Evolutionary conservation across 2,329 filamentous ascomycete genomes (phyloP).

Genomic region (Ciborinia camelliae): DNA sequence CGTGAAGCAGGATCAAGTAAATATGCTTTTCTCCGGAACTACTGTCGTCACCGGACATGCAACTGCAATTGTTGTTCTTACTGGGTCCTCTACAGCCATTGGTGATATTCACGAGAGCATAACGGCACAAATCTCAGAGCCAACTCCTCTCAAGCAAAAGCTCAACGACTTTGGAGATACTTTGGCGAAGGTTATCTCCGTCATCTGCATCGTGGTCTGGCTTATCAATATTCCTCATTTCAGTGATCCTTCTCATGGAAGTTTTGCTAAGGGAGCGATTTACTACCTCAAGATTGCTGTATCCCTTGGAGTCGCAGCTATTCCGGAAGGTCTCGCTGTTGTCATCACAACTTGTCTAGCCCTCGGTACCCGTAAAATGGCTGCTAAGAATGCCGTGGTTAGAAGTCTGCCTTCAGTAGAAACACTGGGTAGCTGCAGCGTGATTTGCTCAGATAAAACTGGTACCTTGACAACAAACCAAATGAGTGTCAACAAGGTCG

Average conservation of each 20-base stretch:
- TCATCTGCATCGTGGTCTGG: constrained; percentile 96
- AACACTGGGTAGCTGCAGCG: constrained; percentile 96
- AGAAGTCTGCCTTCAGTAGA: constrained; percentile 95
- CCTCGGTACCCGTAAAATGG: constrained; percentile 96
- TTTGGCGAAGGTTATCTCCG: constrained; percentile 95
- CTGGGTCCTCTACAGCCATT: constrained; percentile 87
- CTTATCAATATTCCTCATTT: constrained; percentile 98
- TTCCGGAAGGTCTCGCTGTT: constrained; percentile 93
- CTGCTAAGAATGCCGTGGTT: constrained; percentile 95
- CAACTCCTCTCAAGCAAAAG: constrained; percentile 96
- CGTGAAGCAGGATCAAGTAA: constrained; percentile 95
- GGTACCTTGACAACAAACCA: constrained; percentile 98
- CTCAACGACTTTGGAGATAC: constrained; percentile 96
- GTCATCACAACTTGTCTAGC: constrained; percentile 99
- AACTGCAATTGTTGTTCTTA: constrained; percentile 84
- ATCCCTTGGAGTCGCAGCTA: constrained; percentile 94
- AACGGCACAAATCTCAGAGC: constrained; percentile 94
- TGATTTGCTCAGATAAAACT: constrained; percentile 99
- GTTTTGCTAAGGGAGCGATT: constrained; percentile 94
- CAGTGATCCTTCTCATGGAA: constrained; percentile 87
- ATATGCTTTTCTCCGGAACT: constrained; percentile 97
- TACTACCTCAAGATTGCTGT: constrained; percentile 99
- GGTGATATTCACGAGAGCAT: constrained; percentile 99
- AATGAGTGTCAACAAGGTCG: constrained; percentile 95
- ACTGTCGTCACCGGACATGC: constrained; percentile 94